Evolutionary conservation across 1,284 basidiomycete genomes (phyloP).

Genomic region (Naganishia sp.): DNA sequence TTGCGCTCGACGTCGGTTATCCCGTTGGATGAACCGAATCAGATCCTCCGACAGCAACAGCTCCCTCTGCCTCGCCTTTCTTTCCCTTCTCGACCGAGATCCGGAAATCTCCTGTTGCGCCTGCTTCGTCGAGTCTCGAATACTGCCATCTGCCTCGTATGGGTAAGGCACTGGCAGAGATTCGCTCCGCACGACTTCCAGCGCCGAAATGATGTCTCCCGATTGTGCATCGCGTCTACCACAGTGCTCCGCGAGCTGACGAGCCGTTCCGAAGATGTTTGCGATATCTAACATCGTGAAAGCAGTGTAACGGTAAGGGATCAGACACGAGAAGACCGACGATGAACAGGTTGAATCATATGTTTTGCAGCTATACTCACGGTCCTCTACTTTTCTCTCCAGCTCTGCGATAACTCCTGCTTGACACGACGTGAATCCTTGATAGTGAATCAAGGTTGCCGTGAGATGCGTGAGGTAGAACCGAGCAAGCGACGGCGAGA

Average conservation of each 20-base stretch:
- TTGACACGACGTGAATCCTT: slow-evolving; percentile 25
- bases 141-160: neutral
- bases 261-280: slow-evolving; percentile 19
- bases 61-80: slow-evolving; percentile 1
- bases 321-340: neutral
- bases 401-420: slow-evolving; percentile 23
- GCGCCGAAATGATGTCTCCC: slow-evolving; percentile 20
- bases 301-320: neutral
- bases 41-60: slow-evolving; percentile 18
- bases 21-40: slow-evolving; percentile 21
- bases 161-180: slow-evolving; percentile 13
- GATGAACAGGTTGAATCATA: no score
- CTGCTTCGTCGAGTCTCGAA: no score
- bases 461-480: slow-evolving; percentile 27
- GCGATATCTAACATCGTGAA: neutral
- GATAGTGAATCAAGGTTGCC: slow-evolving; percentile 22
- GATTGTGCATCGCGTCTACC: slow-evolving; percentile 13
- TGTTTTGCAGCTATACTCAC: slow-evolving; percentile 1
- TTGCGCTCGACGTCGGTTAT: slow-evolving; percentile 20
- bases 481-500: slow-evolving; percentile 22
- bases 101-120: neutral
- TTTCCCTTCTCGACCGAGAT: slow-evolving; percentile 1
- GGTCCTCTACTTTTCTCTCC: slow-evolving; percentile 19
- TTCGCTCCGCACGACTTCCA: slow-evolving; percentile 12
- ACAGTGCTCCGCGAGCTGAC: slow-evolving; percentile 18